These are phyloP conservation scores for Talaromyces trachyspermus DNA, from an alignment of 495 filamentous ascomycete genomes.

Conservation along the genomic window DNA sequence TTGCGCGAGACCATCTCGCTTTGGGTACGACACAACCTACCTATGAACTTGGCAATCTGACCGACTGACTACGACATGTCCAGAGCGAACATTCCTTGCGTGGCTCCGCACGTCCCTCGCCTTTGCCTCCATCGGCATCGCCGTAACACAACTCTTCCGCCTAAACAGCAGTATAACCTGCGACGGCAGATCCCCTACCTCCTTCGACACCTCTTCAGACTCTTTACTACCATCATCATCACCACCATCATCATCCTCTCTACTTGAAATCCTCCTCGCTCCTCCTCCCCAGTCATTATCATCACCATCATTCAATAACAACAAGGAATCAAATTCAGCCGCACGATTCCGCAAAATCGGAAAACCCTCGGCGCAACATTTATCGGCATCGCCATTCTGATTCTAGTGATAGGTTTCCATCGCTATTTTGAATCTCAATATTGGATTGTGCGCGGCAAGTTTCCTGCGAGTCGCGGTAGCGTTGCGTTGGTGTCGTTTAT, in stretches of 20 bases:
- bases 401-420: constrained; percentile 76
- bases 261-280: constrained; percentile 11
- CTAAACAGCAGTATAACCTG: constrained; percentile 62
- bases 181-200: neutral
- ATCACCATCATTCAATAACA: neutral
- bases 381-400: constrained; percentile 75
- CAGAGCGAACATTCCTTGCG: constrained; percentile 94
- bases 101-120: constrained; percentile 94
- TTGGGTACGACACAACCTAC: constrained; percentile 54
- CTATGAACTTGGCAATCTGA: constrained; percentile 9
- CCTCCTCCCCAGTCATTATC: neutral
- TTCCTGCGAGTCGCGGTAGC: constrained; percentile 84
- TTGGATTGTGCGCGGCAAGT: constrained; percentile 90
- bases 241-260: neutral
- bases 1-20: constrained; percentile 90
- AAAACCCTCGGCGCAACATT: constrained; percentile 94
- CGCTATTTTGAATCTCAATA: constrained; percentile 61
- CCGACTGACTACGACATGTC: constrained; percentile 7
- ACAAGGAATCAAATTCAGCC: neutral
- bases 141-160: constrained; percentile 92
- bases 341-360: constrained; percentile 66
- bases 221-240: neutral
- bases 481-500: constrained; percentile 69
- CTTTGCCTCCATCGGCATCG: constrained; percentile 94
- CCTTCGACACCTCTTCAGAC: neutral